Evolutionary conservation across 2,329 filamentous ascomycete genomes (phyloP).

Genomic region (Fusarium avenaceum): DNA sequence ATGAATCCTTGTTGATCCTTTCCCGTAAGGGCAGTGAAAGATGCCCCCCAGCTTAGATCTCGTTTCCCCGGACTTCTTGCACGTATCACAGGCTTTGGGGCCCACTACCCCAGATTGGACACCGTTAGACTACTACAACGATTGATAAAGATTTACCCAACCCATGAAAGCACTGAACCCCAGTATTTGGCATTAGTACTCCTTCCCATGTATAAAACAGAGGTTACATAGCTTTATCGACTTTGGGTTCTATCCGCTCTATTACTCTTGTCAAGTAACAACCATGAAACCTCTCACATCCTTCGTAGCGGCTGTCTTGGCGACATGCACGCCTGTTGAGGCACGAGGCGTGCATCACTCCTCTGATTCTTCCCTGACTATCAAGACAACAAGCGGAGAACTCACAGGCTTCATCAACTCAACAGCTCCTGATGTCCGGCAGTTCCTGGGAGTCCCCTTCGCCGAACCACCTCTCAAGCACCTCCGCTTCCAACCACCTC

Average conservation of each 20-base stretch:
- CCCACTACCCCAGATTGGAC: conserved; percentile 8
- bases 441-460: conserved; percentile 21
- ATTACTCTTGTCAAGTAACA: background rate
- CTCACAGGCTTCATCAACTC: conserved; percentile 17
- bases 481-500: conserved; percentile 21
- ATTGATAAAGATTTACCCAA: conserved; percentile 29
- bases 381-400: conserved; percentile 16
- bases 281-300: conserved; percentile 13
- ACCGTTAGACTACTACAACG: too few species aligned
- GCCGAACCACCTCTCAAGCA: conserved; percentile 20
- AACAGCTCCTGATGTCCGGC: conserved; percentile 12
- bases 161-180: background rate
- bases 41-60: background rate
- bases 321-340: background rate
- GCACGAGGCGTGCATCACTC: background rate
- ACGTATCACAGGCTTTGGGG: background rate
- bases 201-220: background rate
- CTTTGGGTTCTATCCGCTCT: too few species aligned
- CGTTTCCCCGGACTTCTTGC: conserved; percentile 18
- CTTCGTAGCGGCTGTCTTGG: background rate
- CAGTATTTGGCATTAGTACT: background rate
- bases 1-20: background rate
- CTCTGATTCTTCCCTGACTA: background rate
- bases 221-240: too few species aligned
- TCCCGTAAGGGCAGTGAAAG: background rate